These are phyloP conservation scores for Mucor circinelloides DNA, from an alignment of 371 early-diverging fungal species.

Conservation along the genomic window DNA sequence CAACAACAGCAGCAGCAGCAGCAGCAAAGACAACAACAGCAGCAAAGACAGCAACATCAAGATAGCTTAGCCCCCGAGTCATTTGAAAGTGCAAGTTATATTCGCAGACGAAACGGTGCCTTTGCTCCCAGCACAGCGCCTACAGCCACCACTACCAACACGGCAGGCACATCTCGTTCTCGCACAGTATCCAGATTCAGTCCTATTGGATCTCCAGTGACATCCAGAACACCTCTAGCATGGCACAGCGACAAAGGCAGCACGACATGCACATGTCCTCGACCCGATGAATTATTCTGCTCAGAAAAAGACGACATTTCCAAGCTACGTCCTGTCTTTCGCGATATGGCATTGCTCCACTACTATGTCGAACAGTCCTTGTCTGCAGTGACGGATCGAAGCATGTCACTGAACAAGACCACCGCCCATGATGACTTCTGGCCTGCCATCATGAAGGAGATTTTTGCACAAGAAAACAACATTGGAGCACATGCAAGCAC, in stretches of 20 bases:
- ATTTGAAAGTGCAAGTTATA: background rate
- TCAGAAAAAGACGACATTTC: slow-evolving; percentile 31
- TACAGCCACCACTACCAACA: background rate
- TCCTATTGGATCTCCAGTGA: slow-evolving; percentile 20
- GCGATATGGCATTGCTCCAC: slow-evolving; percentile 38
- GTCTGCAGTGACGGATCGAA: slow-evolving; percentile 52
- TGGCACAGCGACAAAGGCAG: slow-evolving; percentile 23
- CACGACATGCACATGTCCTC: slow-evolving; percentile 13
- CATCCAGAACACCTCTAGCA: slow-evolving; percentile 8
- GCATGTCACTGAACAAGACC: slow-evolving; percentile 51
- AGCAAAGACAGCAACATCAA: background rate
- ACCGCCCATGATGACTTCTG: slow-evolving; percentile 45
- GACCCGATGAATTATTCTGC: slow-evolving; percentile 34
- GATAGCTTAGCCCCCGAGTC: background rate
- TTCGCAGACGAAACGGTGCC: background rate
- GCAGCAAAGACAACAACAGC: background rate
- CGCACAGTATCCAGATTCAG: slow-evolving; percentile 26
- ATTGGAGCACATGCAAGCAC: slow-evolving; percentile 25
- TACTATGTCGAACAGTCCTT: slow-evolving; percentile 54
- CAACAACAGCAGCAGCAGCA: background rate
- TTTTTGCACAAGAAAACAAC: slow-evolving; percentile 37
- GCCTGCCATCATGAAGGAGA: slow-evolving; percentile 45
- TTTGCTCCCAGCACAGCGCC: background rate
- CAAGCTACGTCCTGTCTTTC: slow-evolving; percentile 14
- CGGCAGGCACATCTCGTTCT: background rate